Base-by-base conservation (phyloP, 2,329 filamentous ascomycete genomes). In the Leptodontidium sp. region DNA sequence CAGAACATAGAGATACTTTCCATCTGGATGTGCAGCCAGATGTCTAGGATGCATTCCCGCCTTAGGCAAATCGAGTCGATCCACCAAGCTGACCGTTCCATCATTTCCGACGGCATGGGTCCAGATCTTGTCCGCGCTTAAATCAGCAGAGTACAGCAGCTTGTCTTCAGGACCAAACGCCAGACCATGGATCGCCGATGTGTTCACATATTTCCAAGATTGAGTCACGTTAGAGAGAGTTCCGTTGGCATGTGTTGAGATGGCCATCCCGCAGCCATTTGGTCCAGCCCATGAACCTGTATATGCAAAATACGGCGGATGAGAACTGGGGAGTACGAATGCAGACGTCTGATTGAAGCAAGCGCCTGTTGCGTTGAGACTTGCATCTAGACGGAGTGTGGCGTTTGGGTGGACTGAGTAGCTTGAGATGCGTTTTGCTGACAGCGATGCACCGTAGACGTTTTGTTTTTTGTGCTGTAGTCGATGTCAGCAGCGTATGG, bases 21-120 rank as follows among this genome's bases (percentile, higher is more conserved):
- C 63, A 43, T 29, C 35, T 4, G 67, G 63, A 61, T 69, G 67
- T 35, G 63, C 67, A 21, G 45, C 49, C 7, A 69, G n/a, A 66
- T 69, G 67, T 52, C 67, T 62, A 4, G 67, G 67, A 64, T 69
- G 67, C 63, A 45, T 64, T 15, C 63, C 67, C 3, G 26, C 40
- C 29, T 55, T 50, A 2, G 47, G 53, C 57, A 63, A 32, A 24
- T 43, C 49, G 14, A 32, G 43, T 45, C 26, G 40, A 12, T 32
- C 55, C 4, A 63, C 67, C 9, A 49, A n/a, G 5, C 38, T 49
- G 11, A 66, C 58, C 2, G 8, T 32, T 6, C 64, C 63, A 38
- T 59, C 43, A 1, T 45, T 40, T 14, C 21, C 26, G 3, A 59
- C 15, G 21, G 38, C n/a, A 35, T 65, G 64, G 7, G 50, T 65